phyloP scores from a whole-genome alignment of 352 stramenopile genomes.

The Phytopythium delawarense region DNA sequence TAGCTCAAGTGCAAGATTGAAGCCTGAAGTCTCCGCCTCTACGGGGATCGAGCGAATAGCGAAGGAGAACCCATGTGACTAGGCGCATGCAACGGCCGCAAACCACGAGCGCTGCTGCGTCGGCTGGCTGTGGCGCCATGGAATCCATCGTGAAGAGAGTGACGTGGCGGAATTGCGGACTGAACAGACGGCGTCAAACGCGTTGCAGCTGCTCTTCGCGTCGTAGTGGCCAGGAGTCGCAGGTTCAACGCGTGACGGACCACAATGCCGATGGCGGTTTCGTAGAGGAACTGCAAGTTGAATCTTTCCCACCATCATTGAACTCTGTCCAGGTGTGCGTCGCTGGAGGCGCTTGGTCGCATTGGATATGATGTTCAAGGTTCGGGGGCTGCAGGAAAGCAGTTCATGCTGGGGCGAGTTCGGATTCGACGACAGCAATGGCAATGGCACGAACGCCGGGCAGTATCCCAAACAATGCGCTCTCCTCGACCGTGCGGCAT shows the following conservation, averaged over 20 bases:
- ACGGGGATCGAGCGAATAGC: background rate
- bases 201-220: background rate
- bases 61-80: background rate
- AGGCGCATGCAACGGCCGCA: background rate
- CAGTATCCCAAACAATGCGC: too few relatives aligned
- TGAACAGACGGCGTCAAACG: background rate
- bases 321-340: background rate
- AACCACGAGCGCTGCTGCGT: background rate
- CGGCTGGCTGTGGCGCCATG: background rate
- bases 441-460: too few relatives aligned
- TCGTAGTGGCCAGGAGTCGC: background rate
- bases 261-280: background rate
- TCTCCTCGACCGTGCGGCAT: too few relatives aligned
- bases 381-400: background rate
- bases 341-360: background rate
- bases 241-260: background rate
- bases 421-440: too few relatives aligned
- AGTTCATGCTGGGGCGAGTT: too few relatives aligned
- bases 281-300: background rate
- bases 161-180: background rate
- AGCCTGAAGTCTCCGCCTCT: background rate
- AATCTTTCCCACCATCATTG: constrained; percentile 1
- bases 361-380: too few relatives aligned
- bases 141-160: background rate
- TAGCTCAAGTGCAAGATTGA: background rate